Evolutionary conservation across 139 green algal genomes (phyloP).

Genomic region (Chlorella sp.): DNA sequence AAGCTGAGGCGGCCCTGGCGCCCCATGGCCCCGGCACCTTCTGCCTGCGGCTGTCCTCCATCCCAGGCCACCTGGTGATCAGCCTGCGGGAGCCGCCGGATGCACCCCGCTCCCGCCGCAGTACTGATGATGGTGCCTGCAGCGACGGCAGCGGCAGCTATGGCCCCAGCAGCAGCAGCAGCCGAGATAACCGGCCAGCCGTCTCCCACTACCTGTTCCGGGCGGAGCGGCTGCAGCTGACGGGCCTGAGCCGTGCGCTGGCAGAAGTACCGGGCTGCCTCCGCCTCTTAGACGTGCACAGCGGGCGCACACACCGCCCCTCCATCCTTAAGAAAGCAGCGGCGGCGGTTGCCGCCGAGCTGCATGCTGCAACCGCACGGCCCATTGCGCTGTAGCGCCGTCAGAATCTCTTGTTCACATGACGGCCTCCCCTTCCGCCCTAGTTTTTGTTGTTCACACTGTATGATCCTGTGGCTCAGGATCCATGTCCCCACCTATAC

Average conservation of each 20-base stretch:
- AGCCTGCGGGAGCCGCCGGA: not conserved
- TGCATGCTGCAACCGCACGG: no score
- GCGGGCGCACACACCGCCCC: not conserved
- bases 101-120: not conserved
- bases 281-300: not conserved
- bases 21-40: not conserved
- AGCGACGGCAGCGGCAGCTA: not conserved
- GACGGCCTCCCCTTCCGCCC: no score
- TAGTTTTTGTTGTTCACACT: no score
- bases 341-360: not conserved
- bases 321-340: not conserved
- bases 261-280: not conserved
- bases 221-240: not conserved
- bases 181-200: not conserved
- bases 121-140: not conserved
- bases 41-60: not conserved
- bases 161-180: not conserved
- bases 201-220: not conserved
- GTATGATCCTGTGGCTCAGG: no score
- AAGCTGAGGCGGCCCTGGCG: not conserved
- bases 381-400: no score
- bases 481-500: no score
- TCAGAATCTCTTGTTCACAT: no score
- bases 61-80: slow-evolving; percentile 1
- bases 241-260: not conserved